Base-by-base conservation (phyloP, 2,329 filamentous ascomycete species). In the Aspergillus ustus region DNA sequence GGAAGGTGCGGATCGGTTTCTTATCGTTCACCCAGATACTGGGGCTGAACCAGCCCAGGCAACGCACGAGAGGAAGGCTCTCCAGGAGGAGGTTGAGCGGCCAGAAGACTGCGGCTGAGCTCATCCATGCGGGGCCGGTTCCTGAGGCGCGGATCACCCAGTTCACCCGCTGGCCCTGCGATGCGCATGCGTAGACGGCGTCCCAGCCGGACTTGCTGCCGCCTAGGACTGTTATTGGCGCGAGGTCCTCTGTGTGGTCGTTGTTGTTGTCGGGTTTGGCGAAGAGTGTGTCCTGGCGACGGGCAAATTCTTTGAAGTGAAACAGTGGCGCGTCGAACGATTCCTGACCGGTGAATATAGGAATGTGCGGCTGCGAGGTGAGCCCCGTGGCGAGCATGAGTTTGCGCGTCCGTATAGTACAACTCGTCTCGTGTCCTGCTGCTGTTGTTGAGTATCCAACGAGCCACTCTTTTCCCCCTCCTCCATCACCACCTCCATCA, bases 131-230 rank as follows among this genome's bases (percentile, higher is more conserved):
- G 2, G 74, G 73, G 25, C 74, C 71, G 3, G 74, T 69, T 1
- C 53, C 44, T 2, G 28, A 34, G 2, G 28, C n/a, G 7, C 53
- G 28, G 34, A 78, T 76, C 60, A 78, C 65, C 75, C 72, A 75
- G 63, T 77, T 76, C 7, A 81, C 77, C 65, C 81, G 76, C 46
- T 82, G 80, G 2, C 84, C 85, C 0, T 78, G 73, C 0, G 79
- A 78, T 7, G 83, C 85, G 52, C 83, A 85, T 2, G 83, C 79
- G 66, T 88, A 88, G 0, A 84, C 85, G 2, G 84, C 82, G 69
- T 90, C 87, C 78, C 83, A 88, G 0, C 84, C 85, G 0, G 83
- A 87, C 69, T 90, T 90, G 13, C 80, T 68, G 3, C 53, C 52
- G 17, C 59, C 59, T 19, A 57, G 15, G 2, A 61, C 52, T 2